These are phyloP conservation scores for Ophiostoma tasmaniense DNA, from an alignment of 2,329 filamentous ascomycete genomes.

Conservation along the genomic window DNA sequence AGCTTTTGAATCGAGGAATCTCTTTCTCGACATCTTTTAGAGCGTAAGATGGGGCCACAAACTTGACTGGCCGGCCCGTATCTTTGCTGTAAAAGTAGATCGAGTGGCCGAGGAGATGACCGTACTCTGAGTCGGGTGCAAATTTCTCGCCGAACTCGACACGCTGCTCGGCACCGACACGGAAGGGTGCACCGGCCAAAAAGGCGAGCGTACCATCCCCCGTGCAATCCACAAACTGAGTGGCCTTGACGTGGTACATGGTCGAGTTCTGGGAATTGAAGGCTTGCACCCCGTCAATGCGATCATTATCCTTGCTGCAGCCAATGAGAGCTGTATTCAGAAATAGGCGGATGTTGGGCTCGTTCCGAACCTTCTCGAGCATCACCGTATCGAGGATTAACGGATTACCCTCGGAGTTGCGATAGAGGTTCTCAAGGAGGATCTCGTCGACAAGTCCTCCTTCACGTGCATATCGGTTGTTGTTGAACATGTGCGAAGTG, in stretches of 20 bases:
- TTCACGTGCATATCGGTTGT: slow-evolving; percentile 24
- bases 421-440: slow-evolving; percentile 23
- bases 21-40: slow-evolving; percentile 22
- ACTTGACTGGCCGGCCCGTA: slow-evolving; percentile 21
- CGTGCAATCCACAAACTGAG: slow-evolving; percentile 24
- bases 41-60: slow-evolving; percentile 23
- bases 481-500: slow-evolving; percentile 26
- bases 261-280: slow-evolving; percentile 23
- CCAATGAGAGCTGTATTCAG: slow-evolving; percentile 23
- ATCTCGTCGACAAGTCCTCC: slow-evolving; percentile 25
- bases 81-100: slow-evolving; percentile 26
- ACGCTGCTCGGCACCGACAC: slow-evolving; percentile 22
- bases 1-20: slow-evolving; percentile 24
- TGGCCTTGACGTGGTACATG: slow-evolving; percentile 26
- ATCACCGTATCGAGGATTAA: slow-evolving; percentile 23
- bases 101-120: slow-evolving; percentile 24
- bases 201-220: slow-evolving; percentile 24
- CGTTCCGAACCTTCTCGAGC: slow-evolving; percentile 23
- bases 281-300: slow-evolving; percentile 22
- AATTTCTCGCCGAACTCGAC: slow-evolving; percentile 24
- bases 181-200: slow-evolving; percentile 23
- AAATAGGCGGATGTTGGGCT: slow-evolving; percentile 23
- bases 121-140: slow-evolving; percentile 23
- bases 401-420: slow-evolving; percentile 25
- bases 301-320: slow-evolving; percentile 22